Percentiles rank a stretch among this genome's conserved stretches.
Conservation (phyloP, 2,329 filamentous ascomycete genomes). For the Diaporthe longicolla region DNA sequence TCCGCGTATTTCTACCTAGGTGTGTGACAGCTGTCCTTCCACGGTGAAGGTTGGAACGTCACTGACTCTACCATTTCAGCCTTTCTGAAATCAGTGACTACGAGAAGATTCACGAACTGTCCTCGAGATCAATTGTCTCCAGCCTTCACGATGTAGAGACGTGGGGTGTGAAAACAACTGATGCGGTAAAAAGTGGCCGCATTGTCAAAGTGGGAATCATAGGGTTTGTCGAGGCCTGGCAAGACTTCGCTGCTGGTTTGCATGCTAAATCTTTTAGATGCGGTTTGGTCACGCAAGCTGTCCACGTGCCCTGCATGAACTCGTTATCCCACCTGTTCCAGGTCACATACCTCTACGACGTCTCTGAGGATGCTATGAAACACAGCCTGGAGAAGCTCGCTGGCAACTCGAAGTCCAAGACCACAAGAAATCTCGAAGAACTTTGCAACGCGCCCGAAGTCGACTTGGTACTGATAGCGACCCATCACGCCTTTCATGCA, state of each 20-base stretch:
- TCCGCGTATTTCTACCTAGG: background rate
- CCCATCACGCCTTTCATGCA: conserved; percentile 68
- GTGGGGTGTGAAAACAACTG: conserved; percentile 6
- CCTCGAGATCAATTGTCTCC: background rate
- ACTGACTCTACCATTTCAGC: background rate
- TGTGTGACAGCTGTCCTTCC: background rate
- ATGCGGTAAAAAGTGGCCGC: background rate
- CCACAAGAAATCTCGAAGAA: conserved; percentile 56
- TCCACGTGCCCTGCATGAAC: conserved; percentile 66
- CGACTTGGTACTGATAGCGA: conserved; percentile 48
- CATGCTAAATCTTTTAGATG: conserved; percentile 10
- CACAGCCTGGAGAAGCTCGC: conserved; percentile 48
- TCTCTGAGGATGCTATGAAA: conserved; percentile 54
- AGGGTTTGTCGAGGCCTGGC: background rate
- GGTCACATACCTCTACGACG: conserved; percentile 65
- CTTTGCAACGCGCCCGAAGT: conserved; percentile 60
- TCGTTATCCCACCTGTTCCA: conserved; percentile 60
- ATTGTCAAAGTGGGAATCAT: conserved; percentile 23
- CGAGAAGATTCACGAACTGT: background rate
- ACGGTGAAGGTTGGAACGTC: background rate
- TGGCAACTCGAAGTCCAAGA: conserved; percentile 44
- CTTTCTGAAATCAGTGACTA: background rate
- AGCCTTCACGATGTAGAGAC: background rate
- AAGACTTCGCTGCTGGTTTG: background rate
- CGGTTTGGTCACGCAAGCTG: conserved; percentile 55